Percentiles rank a stretch among this genome's conserved stretches.
phyloP scores from a whole-genome alignment of 352 stramenopile species.

The Globisporangium yorkense region DNA sequence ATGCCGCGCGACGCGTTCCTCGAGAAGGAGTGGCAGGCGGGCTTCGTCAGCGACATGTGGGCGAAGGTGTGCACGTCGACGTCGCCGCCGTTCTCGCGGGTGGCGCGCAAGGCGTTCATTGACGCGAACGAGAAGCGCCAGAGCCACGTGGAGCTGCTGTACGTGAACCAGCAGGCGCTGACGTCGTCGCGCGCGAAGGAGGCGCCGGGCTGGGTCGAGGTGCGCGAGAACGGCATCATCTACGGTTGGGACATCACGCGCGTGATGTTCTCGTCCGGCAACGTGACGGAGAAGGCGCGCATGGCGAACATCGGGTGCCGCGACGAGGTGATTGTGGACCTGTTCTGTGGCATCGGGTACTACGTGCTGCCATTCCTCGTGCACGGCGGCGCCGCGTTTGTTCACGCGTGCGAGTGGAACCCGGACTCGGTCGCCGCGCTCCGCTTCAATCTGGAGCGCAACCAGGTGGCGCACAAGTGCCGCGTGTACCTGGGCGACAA shows the following conservation, averaged over 20 bases:
- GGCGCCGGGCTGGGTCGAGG: conserved; percentile 69
- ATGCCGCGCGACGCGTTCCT: conserved; percentile 61
- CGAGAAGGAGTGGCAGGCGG: conserved; percentile 37
- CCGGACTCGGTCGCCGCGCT: conserved; percentile 89
- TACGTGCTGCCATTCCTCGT: conserved; percentile 95
- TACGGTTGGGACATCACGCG: conserved; percentile 94
- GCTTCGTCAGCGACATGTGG: conserved; percentile 63
- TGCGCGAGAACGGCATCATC: conserved; percentile 91
- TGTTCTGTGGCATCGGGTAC: conserved; percentile 98
- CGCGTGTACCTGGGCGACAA: conserved; percentile 89
- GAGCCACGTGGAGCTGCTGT: conserved; percentile 70
- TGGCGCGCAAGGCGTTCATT: conserved; percentile 79
- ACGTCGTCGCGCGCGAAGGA: conserved; percentile 26
- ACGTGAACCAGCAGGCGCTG: conserved; percentile 38
- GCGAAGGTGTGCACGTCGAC: conserved; percentile 46
- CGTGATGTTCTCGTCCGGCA: conserved; percentile 97
- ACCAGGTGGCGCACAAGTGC: conserved; percentile 82
- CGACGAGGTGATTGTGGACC: conserved; percentile 91
- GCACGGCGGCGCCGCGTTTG: conserved; percentile 82
- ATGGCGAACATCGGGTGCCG: conserved; percentile 85
- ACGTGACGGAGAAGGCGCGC: conserved; percentile 95
- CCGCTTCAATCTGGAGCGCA: conserved; percentile 89
- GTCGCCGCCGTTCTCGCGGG: conserved; percentile 49
- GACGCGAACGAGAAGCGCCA: conserved; percentile 74
- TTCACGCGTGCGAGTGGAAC: conserved; percentile 96